phyloP scores from a whole-genome alignment of 176 grass and related monocot genomes.

The Cenchrus fungigraminus region DNA sequence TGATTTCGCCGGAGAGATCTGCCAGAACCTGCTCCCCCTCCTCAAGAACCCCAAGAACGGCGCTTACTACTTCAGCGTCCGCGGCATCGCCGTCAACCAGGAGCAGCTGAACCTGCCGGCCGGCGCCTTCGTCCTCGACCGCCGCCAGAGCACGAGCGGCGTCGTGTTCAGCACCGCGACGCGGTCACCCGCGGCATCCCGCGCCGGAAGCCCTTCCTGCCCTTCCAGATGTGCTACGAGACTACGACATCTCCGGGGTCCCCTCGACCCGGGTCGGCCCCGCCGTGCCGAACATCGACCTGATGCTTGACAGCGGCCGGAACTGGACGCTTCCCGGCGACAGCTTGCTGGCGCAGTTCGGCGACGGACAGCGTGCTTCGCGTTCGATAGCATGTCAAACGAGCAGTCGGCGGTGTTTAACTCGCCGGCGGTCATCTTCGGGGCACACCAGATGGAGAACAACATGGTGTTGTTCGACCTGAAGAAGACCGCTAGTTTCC shows the following conservation, averaged over 20 bases:
- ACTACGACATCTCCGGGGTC: constrained; percentile 15
- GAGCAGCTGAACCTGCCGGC: neutral
- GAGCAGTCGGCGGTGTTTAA: neutral
- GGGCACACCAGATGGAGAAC: constrained; percentile 36
- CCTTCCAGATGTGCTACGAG: constrained; percentile 28
- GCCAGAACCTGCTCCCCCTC: neutral
- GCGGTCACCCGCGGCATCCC: neutral
- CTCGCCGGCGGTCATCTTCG: constrained; percentile 43
- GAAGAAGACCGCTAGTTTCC: constrained; percentile 9
- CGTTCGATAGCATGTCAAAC: constrained; percentile 17
- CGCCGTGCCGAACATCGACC: constrained; percentile 27
- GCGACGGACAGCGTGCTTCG: neutral
- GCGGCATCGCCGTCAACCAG: constrained; percentile 27
- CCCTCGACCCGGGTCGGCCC: neutral
- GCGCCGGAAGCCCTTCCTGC: neutral
- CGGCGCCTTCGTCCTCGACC: constrained; percentile 21
- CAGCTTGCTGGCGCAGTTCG: constrained; percentile 34
- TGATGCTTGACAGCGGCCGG: constrained; percentile 32
- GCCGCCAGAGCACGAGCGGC: neutral
- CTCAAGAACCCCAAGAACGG: constrained; percentile 49
- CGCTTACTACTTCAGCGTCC: constrained; percentile 56
- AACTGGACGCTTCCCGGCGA: constrained; percentile 28
- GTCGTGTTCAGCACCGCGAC: constrained; percentile 14
- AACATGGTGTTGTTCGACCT: constrained; percentile 42
- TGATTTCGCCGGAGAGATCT: neutral